Evolutionary conservation across 2,329 filamentous ascomycete genomes (phyloP).

Genomic region (Botrytis aclada): DNA sequence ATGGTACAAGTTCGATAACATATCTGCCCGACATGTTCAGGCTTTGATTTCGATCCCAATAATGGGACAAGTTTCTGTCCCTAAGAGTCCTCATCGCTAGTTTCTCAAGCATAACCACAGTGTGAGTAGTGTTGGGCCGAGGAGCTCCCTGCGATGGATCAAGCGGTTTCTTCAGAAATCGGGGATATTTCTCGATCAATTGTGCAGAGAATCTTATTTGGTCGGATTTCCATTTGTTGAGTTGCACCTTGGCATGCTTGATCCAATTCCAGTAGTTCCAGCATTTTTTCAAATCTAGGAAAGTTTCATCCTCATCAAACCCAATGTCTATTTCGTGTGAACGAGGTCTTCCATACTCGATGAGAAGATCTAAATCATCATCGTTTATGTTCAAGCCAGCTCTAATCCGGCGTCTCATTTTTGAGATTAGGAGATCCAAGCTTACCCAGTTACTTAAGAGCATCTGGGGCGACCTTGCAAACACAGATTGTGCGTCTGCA

Average conservation of each 20-base stretch:
- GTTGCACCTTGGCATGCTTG: background rate
- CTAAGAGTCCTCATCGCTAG: background rate
- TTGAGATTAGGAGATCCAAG: background rate
- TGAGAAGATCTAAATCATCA: conserved; percentile 7
- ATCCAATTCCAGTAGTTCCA: conserved; percentile 10
- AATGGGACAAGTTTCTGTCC: background rate
- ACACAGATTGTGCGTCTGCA: background rate
- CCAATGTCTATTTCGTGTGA: background rate
- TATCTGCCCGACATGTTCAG: background rate
- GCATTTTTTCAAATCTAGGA: background rate
- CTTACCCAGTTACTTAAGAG: background rate
- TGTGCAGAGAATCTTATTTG: background rate
- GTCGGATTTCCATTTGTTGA: background rate
- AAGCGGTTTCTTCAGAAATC: background rate
- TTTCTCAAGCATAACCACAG: background rate
- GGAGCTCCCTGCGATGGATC: conserved; percentile 1
- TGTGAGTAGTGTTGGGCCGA: background rate
- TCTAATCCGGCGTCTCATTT: background rate
- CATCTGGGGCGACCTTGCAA: background rate
- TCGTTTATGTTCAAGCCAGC: background rate
- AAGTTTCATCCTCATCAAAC: accelerated
- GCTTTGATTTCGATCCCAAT: background rate
- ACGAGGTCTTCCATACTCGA: background rate
- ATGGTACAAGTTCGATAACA: conserved; percentile 2
- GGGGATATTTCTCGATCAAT: conserved; percentile 5